phyloP scores from a whole-genome alignment of 2,329 filamentous ascomycete species.

The Monosporascus sp. region DNA sequence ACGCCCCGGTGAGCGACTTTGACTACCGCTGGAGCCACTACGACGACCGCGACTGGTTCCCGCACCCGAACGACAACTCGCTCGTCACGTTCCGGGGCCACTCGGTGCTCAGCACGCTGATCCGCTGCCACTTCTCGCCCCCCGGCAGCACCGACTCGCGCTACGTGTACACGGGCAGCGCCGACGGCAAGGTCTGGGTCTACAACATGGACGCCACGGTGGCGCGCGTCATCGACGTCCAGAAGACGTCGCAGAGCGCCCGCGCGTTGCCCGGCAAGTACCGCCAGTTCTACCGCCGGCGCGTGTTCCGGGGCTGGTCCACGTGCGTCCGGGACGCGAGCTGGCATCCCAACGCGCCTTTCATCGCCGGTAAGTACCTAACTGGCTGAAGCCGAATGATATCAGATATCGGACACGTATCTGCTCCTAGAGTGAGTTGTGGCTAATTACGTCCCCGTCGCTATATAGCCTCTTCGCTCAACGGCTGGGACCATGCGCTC shows the following conservation, averaged over 20 bases:
- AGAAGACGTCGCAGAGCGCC: constrained; percentile 59
- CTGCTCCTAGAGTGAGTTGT: too few species aligned
- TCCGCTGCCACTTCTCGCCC: constrained; percentile 92
- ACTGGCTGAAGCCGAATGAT: too few species aligned
- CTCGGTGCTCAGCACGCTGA: constrained; percentile 80
- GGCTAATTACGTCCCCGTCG: constrained; percentile 4
- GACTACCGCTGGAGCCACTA: constrained; percentile 71
- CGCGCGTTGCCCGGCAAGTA: constrained; percentile 50
- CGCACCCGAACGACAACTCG: constrained; percentile 81
- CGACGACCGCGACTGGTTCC: constrained; percentile 59
- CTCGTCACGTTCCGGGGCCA: constrained; percentile 93
- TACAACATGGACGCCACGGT: constrained; percentile 91
- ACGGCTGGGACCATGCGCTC: constrained; percentile 66
- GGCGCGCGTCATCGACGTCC: constrained; percentile 73
- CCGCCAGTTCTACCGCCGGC: constrained; percentile 49
- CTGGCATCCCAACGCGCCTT: constrained; percentile 82
- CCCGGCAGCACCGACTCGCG: constrained; percentile 78
- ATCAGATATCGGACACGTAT: too few species aligned
- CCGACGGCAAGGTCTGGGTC: constrained; percentile 83
- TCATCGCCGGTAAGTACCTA: constrained; percentile 57
- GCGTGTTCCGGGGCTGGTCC: constrained; percentile 58
- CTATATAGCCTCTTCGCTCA: constrained; percentile 69
- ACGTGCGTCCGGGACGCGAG: constrained; percentile 83
- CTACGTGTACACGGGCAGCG: constrained; percentile 89
- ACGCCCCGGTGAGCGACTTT: constrained; percentile 54